A percentile compares a stretch with the other conserved stretches of the same genome.
Evolutionary conservation across 345 rosid genomes (phyloP).

Genomic region (Trapa incisa): DNA sequence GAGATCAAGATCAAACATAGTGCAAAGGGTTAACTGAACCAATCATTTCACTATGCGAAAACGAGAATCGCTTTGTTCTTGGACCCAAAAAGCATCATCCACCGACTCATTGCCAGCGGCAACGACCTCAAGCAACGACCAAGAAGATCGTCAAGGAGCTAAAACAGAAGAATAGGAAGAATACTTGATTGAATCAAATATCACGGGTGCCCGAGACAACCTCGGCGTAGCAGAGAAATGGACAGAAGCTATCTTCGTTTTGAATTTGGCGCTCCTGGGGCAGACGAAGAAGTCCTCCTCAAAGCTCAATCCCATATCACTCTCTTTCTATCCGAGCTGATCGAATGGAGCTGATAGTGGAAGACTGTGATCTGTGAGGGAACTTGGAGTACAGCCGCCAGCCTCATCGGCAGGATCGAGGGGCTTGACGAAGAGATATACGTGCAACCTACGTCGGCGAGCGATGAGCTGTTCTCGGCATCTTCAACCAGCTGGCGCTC

Average conservation of each 20-base stretch:
- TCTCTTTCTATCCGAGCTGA: background rate
- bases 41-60: background rate
- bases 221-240: slow-evolving; percentile 35
- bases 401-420: background rate
- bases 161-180: background rate
- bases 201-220: slow-evolving; percentile 47
- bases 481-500: slow-evolving; percentile 8
- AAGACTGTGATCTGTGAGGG: background rate
- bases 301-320: slow-evolving; percentile 16
- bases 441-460: slow-evolving; percentile 43
- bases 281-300: slow-evolving; percentile 57
- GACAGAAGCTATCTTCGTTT: slow-evolving; percentile 44
- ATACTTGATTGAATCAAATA: slow-evolving; percentile 73
- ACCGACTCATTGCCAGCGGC: background rate
- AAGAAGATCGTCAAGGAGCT: background rate
- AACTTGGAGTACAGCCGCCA: too few relatives aligned
- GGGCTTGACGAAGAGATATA: slow-evolving; percentile 49
- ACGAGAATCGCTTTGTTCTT: background rate
- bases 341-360: background rate
- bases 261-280: slow-evolving; percentile 70
- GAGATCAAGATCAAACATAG: background rate
- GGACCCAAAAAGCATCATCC: background rate
- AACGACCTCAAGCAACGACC: background rate
- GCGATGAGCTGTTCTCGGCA: slow-evolving; percentile 25
- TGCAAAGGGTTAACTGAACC: background rate